These are phyloP conservation scores for Chytridium lagenaria DNA, from an alignment of 371 early-diverging fungal genomes.

Conservation along the genomic window DNA sequence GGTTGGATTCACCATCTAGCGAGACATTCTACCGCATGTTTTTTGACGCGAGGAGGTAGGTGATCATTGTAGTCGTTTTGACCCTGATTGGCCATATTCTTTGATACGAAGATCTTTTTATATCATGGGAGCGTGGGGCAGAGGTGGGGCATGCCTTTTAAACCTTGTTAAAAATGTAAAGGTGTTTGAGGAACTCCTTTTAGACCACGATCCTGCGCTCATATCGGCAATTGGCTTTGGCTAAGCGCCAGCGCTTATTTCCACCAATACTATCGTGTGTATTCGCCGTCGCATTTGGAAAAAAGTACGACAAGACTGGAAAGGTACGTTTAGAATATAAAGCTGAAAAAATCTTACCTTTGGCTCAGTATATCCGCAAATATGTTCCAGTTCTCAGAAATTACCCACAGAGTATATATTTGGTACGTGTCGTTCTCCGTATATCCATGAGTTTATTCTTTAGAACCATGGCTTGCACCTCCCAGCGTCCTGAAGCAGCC, in stretches of 20 bases:
- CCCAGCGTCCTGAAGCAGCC: constrained; percentile 30
- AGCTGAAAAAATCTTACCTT: not conserved
- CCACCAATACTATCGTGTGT: constrained; percentile 44
- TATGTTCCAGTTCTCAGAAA: constrained; percentile 40
- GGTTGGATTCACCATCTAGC: constrained; percentile 55
- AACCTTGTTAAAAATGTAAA: not conserved
- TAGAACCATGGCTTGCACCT: constrained; percentile 47
- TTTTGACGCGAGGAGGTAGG: constrained; percentile 42
- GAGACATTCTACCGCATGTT: constrained; percentile 34
- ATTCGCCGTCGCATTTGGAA: constrained; percentile 42
- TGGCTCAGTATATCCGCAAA: constrained; percentile 25
- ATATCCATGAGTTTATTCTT: not conserved
- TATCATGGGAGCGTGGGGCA: constrained; percentile 50
- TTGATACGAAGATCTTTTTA: constrained; percentile 32
- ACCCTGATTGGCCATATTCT: not conserved
- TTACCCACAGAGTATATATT: constrained; percentile 41
- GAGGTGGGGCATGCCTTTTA: constrained; percentile 21
- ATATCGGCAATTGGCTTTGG: constrained; percentile 50
- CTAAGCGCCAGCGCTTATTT: constrained; percentile 44
- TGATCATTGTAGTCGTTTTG: not conserved
- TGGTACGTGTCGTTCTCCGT: not conserved
- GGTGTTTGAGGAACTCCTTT: constrained; percentile 45
- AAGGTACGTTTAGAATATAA: constrained; percentile 17
- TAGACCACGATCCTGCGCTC: constrained; percentile 41
- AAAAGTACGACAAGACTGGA: constrained; percentile 43